Percentiles rank a stretch among this genome's conserved stretches.
These are phyloP conservation scores for Picochlorum sp. DNA, from an alignment of 139 green algal genomes.

Conservation along the genomic window DNA sequence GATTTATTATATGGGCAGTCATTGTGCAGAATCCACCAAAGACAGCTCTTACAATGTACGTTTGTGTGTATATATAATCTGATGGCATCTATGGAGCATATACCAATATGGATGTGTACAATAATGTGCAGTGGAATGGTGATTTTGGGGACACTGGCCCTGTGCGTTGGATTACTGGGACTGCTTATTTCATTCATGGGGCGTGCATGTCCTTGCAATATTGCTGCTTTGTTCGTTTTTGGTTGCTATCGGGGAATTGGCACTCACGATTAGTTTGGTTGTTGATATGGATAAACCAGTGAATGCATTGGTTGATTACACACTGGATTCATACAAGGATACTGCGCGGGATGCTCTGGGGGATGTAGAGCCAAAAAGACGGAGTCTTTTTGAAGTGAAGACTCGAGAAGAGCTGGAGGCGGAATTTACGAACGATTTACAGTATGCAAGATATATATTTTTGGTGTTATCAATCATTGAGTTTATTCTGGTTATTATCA, in stretches of 20 bases:
- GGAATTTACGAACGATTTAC: constrained; percentile 2
- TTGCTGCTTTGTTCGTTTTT: constrained; percentile 23
- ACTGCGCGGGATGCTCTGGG: neutral
- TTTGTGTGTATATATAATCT: neutral
- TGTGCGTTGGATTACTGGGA: constrained; percentile 17
- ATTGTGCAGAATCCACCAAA: constrained; percentile 33
- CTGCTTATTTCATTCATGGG: constrained; percentile 13
- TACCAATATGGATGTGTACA: neutral
- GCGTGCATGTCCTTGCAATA: constrained; percentile 17
- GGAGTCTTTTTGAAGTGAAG: neutral
- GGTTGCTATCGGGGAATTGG: constrained; percentile 27
- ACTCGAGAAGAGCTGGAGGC: neutral
- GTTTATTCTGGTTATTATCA: constrained; percentile 14
- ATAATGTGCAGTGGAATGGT: constrained; percentile 22
- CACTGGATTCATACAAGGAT: neutral
- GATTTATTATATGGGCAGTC: constrained; percentile 32
- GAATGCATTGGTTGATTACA: constrained; percentile 11
- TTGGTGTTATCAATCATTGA: constrained; percentile 19
- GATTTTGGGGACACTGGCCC: constrained; percentile 19
- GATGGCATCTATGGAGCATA: neutral
- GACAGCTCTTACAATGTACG: constrained; percentile 29
- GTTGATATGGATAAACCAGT: constrained; percentile 16
- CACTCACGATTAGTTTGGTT: constrained; percentile 26
- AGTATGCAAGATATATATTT: constrained; percentile 17
- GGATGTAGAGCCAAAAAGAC: neutral